A percentile compares a stretch with the other conserved stretches of the same genome.
phyloP scores from a whole-genome alignment of 495 filamentous ascomycete species.

The Penicillium diatomitis region DNA sequence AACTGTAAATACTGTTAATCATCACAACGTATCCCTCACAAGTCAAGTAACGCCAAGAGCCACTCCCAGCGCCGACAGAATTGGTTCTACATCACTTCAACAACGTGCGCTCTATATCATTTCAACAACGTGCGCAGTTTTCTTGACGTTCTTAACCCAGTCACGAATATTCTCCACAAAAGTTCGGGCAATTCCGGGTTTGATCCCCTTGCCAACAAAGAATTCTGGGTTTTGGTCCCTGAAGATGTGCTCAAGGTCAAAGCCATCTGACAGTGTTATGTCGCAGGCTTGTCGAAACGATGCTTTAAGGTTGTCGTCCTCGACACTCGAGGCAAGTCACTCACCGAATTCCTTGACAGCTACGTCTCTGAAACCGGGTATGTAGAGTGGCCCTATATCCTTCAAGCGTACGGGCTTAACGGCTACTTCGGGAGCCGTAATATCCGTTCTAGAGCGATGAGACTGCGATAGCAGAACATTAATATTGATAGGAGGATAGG shows the following conservation, averaged over 20 bases:
- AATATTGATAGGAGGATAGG: slow-evolving; percentile 18
- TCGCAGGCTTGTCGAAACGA: slow-evolving; percentile 15
- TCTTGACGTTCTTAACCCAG: slow-evolving; percentile 11
- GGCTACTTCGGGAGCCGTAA: background rate
- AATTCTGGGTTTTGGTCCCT: slow-evolving; percentile 16
- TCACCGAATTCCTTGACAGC: slow-evolving; percentile 16
- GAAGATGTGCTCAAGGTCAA: slow-evolving; percentile 19
- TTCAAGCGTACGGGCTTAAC: background rate
- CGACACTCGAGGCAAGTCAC: slow-evolving; percentile 17
- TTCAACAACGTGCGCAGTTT: background rate
- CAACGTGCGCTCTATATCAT: too few species aligned
- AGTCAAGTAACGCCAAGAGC: too few species aligned
- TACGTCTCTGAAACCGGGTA: slow-evolving; percentile 8
- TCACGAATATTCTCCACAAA: slow-evolving; percentile 18
- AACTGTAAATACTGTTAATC: too few species aligned
- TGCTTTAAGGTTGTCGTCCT: slow-evolving; percentile 13
- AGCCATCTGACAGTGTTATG: slow-evolving; percentile 10
- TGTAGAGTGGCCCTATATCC: slow-evolving; percentile 2
- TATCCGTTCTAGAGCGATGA: background rate
- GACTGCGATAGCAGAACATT: slow-evolving; percentile 10
- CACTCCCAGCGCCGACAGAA: too few species aligned
- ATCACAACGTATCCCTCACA: too few species aligned
- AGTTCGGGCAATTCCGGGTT: slow-evolving; percentile 11
- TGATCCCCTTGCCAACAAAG: slow-evolving; percentile 11
- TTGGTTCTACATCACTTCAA: too few species aligned